phyloP scores from a whole-genome alignment of 1,284 basidiomycete genomes.

The Moesziomyces sp. region DNA sequence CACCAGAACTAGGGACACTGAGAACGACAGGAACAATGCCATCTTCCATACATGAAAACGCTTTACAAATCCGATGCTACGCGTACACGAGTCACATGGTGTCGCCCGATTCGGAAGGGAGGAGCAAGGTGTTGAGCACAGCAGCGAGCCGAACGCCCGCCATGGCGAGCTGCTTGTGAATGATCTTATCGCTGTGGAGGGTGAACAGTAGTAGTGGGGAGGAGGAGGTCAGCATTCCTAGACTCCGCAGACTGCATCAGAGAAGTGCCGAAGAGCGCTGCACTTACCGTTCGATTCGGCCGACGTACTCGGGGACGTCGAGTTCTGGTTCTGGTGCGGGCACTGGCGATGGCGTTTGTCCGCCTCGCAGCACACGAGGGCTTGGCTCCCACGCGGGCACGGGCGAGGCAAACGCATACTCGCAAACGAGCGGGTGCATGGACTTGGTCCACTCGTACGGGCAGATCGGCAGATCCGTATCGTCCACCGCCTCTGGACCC shows the following conservation, averaged over 20 bases:
- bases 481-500: conserved; percentile 48
- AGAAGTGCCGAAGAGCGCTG: not conserved
- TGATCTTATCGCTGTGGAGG: conserved; percentile 72
- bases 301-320: conserved; percentile 84
- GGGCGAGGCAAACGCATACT: conserved; percentile 76
- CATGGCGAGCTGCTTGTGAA: conserved; percentile 84
- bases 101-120: conserved; percentile 14
- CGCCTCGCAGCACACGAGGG: not conserved
- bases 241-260: not conserved
- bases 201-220: not conserved
- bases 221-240: not conserved
- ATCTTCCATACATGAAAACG: too few species aligned
- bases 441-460: conserved; percentile 72
- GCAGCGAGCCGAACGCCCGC: conserved; percentile 84
- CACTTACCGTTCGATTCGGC: conserved; percentile 64
- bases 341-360: conserved; percentile 5
- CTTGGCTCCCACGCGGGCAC: conserved; percentile 49
- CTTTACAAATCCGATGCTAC: not conserved
- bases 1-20: not conserved
- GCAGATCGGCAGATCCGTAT: conserved; percentile 73
- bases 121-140: conserved; percentile 74
- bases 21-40: not conserved
- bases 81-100: too few species aligned
- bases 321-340: conserved; percentile 74
- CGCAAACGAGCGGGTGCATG: conserved; percentile 58